Evolutionary conservation across 805 yeast genomes (phyloP).

Genomic region (Suhomyces tanzawaensis): DNA sequence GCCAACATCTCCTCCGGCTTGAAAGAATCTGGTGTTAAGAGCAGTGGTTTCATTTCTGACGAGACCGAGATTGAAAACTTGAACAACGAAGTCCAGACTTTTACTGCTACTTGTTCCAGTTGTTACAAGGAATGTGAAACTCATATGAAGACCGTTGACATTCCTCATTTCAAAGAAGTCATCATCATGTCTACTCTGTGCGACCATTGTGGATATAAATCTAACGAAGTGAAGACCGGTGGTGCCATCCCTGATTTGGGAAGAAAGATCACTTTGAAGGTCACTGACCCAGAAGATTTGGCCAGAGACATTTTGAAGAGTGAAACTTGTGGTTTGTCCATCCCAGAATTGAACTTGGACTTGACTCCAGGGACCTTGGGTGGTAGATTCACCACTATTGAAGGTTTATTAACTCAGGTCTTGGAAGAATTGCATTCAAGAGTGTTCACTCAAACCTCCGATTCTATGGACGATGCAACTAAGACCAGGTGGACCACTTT

Average conservation of each 20-base stretch:
- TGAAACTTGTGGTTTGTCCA: slow-evolving; percentile 81
- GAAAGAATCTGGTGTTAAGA: slow-evolving; percentile 33
- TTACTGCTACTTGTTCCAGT: slow-evolving; percentile 88
- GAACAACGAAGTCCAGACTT: slow-evolving; percentile 88
- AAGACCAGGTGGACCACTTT: slow-evolving; percentile 81
- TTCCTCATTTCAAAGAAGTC: slow-evolving; percentile 98
- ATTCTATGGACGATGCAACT: slow-evolving; percentile 81
- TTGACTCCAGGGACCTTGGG: slow-evolving; percentile 96
- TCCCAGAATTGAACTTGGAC: slow-evolving; percentile 89
- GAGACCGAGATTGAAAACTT: slow-evolving; percentile 80
- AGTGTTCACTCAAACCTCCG: slow-evolving; percentile 83
- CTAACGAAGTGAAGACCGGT: slow-evolving; percentile 97
- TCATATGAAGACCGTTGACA: slow-evolving; percentile 93
- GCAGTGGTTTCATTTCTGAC: slow-evolving; percentile 64
- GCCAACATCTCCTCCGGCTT: slow-evolving; percentile 25
- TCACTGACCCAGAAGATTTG: slow-evolving; percentile 89
- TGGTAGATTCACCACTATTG: slow-evolving; percentile 96
- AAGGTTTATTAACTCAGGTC: slow-evolving; percentile 88
- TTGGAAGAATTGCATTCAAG: slow-evolving; percentile 82
- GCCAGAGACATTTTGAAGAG: slow-evolving; percentile 92
- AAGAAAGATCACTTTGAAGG: slow-evolving; percentile 62
- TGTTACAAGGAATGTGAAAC: slow-evolving; percentile 83
- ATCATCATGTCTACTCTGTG: slow-evolving; percentile 94
- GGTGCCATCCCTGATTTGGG: slow-evolving; percentile 93
- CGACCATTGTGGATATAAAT: slow-evolving; percentile 89